These are phyloP conservation scores for Hygrophoropsis aurantiaca DNA, from an alignment of 768 basidiomycete species.

Conservation along the genomic window DNA sequence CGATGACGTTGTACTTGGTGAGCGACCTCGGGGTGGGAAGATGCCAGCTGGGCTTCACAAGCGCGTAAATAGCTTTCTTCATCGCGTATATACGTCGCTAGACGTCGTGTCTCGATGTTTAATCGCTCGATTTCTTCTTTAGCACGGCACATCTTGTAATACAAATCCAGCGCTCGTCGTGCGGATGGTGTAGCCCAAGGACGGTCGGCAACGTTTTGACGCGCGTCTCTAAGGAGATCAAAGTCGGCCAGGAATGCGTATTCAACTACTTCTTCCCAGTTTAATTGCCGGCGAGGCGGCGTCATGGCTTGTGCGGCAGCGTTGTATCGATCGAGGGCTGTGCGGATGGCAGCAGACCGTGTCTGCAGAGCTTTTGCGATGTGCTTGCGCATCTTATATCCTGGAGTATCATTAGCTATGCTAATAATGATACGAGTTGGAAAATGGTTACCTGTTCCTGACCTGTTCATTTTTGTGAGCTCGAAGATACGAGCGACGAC, in stretches of 20 bases:
- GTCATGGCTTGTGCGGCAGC: no score
- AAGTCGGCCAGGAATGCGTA: conserved; percentile 7
- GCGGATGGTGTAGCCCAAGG: conserved; percentile 15
- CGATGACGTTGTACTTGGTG: conserved; percentile 7
- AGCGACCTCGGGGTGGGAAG: conserved; percentile 3
- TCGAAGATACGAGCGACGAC: conserved; percentile 18
- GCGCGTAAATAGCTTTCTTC: conserved; percentile 3
- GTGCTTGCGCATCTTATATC: conserved; percentile 7
- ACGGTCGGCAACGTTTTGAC: conserved; percentile 9
- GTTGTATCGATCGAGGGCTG: conserved; percentile 8
- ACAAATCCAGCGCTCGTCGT: conserved; percentile 13
- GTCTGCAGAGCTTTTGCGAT: conserved; percentile 5
- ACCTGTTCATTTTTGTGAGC: conserved; percentile 16
- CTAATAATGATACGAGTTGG: no score
- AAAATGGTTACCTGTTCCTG: conserved; percentile 27
- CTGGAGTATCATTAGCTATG: no score
- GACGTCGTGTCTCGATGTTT: conserved; percentile 18
- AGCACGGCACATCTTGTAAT: conserved; percentile 18
- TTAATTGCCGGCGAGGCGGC: conserved; percentile 1
- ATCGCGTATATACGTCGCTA: conserved; percentile 18
- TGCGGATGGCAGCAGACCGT: conserved; percentile 8
- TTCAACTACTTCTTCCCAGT: conserved; percentile 18
- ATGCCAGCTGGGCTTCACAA: conserved; percentile 1
- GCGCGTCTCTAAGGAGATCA: conserved; percentile 11
- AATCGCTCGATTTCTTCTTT: conserved; percentile 18